Evolutionary conservation across 176 grass and related monocot genomes (phyloP).

Genomic region (Leersia perrieri): DNA sequence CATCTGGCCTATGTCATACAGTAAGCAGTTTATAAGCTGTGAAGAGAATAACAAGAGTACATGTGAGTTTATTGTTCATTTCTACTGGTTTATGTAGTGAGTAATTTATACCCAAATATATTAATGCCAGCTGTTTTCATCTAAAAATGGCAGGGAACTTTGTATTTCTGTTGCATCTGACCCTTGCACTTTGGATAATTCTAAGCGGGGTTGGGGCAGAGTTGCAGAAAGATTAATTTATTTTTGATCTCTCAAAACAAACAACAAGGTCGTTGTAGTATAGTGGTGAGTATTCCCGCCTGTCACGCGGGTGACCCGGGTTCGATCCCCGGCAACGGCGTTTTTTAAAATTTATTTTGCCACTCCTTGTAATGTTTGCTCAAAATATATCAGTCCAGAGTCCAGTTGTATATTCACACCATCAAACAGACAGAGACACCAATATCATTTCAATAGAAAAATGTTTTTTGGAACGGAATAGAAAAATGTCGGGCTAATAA

Average conservation of each 20-base stretch:
- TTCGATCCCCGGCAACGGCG: conserved; percentile 81
- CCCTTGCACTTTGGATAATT: no score
- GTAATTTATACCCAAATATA: not conserved
- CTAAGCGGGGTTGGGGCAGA: no score
- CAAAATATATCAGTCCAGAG: no score
- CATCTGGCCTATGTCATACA: not conserved
- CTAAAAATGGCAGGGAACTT: not conserved
- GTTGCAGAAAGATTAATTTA: no score
- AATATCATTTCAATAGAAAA: no score
- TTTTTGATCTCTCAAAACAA: no score
- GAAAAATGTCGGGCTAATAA: no score
- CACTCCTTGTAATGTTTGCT: no score
- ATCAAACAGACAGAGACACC: no score
- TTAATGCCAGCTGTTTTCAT: not conserved
- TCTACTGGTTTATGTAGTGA: not conserved
- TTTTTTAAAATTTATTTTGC: not conserved
- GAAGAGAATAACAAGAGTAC: not conserved
- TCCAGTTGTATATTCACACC: no score
- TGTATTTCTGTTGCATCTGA: no score
- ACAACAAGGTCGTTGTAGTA: conserved; percentile 79
- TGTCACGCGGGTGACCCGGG: conserved; percentile 83
- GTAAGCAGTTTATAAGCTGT: not conserved
- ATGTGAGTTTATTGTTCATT: not conserved
- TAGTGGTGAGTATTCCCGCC: conserved; percentile 92
- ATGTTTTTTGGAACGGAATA: no score